These are phyloP conservation scores for Trypanosoma lewisi DNA, from an alignment of 208 protist genomes.

Conservation along the genomic window DNA sequence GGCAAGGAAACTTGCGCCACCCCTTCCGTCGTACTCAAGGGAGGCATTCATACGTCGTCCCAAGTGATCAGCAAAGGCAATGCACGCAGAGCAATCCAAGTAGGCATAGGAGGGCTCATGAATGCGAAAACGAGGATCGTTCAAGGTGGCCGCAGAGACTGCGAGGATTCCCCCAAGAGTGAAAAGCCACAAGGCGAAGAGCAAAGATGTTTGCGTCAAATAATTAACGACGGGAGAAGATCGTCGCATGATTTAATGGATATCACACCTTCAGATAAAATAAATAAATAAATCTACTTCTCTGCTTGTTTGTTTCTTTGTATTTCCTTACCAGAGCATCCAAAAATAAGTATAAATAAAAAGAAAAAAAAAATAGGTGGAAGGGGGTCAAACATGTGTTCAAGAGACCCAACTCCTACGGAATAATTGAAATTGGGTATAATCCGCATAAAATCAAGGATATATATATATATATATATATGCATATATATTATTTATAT, in stretches of 20 bases:
- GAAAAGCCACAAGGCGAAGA: conserved; percentile 3
- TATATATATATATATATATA: conserved; percentile 8
- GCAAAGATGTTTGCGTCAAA: background rate
- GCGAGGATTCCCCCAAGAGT: background rate
- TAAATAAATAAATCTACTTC: too few relatives aligned
- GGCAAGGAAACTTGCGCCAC: conserved; percentile 36
- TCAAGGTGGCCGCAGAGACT: background rate
- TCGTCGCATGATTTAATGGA: background rate
- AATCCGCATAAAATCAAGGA: conserved; percentile 8
- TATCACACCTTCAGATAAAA: background rate
- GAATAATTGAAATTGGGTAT: too few relatives aligned
- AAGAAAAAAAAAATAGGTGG: background rate
- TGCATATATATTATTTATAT: background rate
- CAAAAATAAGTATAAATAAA: too few relatives aligned
- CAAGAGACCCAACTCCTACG: too few relatives aligned
- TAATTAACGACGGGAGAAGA: background rate
- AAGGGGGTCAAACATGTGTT: too few relatives aligned
- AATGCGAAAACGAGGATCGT: conserved; percentile 21
- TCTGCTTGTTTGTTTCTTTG: conserved; percentile 3
- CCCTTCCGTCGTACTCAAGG: conserved; percentile 29
- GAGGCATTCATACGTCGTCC: conserved; percentile 62
- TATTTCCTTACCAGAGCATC: too few relatives aligned
- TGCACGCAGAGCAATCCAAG: conserved; percentile 79
- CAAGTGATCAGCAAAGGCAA: conserved; percentile 58
- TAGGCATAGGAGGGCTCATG: conserved; percentile 46